phyloP scores from a whole-genome alignment of 2,329 filamentous ascomycete species.

The Aspergillus intermedius region DNA sequence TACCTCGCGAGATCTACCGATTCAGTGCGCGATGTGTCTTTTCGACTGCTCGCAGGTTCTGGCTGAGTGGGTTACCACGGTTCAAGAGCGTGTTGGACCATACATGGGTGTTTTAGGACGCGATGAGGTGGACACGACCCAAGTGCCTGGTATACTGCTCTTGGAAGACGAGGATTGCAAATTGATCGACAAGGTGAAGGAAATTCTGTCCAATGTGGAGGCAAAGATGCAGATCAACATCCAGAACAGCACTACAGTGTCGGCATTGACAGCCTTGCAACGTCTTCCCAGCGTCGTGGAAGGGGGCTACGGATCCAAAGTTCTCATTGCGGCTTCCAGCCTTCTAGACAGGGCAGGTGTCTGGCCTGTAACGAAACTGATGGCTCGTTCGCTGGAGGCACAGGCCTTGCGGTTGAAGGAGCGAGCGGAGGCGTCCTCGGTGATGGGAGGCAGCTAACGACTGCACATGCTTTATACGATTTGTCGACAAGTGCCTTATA shows the following conservation, averaged over 20 bases:
- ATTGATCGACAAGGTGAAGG: conserved; percentile 72
- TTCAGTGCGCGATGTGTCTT: conserved; percentile 85
- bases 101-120: conserved; percentile 82
- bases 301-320: conserved; percentile 75
- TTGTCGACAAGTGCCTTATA: conserved; percentile 1
- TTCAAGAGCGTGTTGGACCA: conserved; percentile 88
- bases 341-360: conserved; percentile 84
- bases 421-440: conserved; percentile 41
- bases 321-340: conserved; percentile 75
- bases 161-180: conserved; percentile 88
- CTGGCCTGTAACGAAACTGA: conserved; percentile 78
- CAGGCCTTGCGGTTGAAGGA: conserved; percentile 59
- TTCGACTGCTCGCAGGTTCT: conserved; percentile 93
- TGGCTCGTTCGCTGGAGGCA: conserved; percentile 59
- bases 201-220: conserved; percentile 70
- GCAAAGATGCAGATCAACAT: conserved; percentile 65
- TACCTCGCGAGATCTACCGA: conserved; percentile 73
- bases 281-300: conserved; percentile 54
- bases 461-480: conserved; percentile 1
- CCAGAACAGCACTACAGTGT: conserved; percentile 48
- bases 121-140: conserved; percentile 68
- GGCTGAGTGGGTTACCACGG: conserved; percentile 85
- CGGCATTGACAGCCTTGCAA: conserved; percentile 45
- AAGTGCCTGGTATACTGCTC: conserved; percentile 82
- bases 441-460: conserved; percentile 23